phyloP scores from a whole-genome alignment of 805 yeast genomes.

The Saccharomycopsis sp. region DNA sequence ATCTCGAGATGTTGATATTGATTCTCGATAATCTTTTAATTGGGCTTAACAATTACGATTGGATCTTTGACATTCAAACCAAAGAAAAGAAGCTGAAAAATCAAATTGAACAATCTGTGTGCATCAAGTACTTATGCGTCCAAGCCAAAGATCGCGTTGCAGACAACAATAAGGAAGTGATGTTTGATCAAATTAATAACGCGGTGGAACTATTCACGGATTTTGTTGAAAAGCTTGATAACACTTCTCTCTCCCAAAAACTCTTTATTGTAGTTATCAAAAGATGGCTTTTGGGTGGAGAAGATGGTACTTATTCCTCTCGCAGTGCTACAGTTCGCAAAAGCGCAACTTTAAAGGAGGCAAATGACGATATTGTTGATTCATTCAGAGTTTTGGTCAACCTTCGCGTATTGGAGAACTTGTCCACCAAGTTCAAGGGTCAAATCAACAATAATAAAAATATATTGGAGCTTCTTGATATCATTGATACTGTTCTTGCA shows the following conservation, averaged over 20 bases:
- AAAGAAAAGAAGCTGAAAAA: background rate
- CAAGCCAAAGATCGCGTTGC: conserved; percentile 9
- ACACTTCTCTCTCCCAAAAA: conserved; percentile 35
- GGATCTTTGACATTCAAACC: conserved; percentile 7
- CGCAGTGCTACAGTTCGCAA: background rate
- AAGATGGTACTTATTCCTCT: conserved; percentile 1
- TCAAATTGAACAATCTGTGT: conserved; percentile 3
- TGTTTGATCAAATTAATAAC: conserved; percentile 39
- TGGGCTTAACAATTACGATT: conserved; percentile 14
- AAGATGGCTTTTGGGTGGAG: conserved; percentile 45
- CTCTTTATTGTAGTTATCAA: conserved; percentile 47
- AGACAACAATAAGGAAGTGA: conserved; percentile 24
- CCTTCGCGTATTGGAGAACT: conserved; percentile 55
- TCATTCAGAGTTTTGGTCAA: conserved; percentile 54
- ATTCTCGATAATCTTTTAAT: conserved; percentile 15
- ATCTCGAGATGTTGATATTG: background rate
- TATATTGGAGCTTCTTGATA: conserved; percentile 41
- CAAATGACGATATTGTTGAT: conserved; percentile 30
- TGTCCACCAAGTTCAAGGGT: conserved; percentile 53
- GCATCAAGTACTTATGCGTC: conserved; percentile 6
- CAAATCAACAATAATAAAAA: conserved; percentile 38
- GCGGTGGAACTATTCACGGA: conserved; percentile 36
- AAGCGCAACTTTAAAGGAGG: conserved; percentile 9
- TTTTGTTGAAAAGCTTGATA: conserved; percentile 42
- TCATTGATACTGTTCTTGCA: conserved; percentile 38